Evolutionary conservation across 345 rosid species (phyloP), one percentile per base, ranked within the genome.

Genomic region (Crucihimalaya himalaica): DNA sequence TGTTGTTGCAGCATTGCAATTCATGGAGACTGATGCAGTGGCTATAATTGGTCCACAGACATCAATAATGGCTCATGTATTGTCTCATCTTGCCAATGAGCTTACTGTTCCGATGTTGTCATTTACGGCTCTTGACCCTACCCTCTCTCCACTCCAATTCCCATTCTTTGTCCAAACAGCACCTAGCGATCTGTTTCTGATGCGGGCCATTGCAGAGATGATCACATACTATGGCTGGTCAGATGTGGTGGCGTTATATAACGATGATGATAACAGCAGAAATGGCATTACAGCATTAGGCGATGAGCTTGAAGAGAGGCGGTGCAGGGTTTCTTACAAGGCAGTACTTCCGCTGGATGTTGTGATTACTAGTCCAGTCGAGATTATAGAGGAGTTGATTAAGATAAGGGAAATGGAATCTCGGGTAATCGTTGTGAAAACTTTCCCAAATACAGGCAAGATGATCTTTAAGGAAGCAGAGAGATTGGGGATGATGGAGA

Each of bases 91-190:
- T 8, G 86, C 88, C 4, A 91, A 86, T 57, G 95, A 94, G 76
- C 97, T 94, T 55, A 86, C 77, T 12, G 90, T 89, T 73, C 98
- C 98, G 0, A 75, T 94, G 51, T 66, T 91, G 69, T 94, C 98
- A 10, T 94, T 88, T 76, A 91, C 93, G 0, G 96, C 98, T 31
- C 84, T 89, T 60, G 97, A 94, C 52, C 97, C 97, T 46, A 73
- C 79, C 6, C 79, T 94, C 2, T 88, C 97, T 5, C 84, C 96
- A 64, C 89, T 89, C 46, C 98, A 94, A 56, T 91, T 87, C 77
- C 98, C 97, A 3, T 94, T 82, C 77, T 94, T 94, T 75, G 80
- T 94, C 70, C 98, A 94, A 55, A 94, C 97, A 4, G 96, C 98
- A 32, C 98, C 98, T 21, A 94, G 76, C 63, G 97, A 91, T 71